A percentile compares a stretch with the other conserved stretches of the same genome.
phyloP scores from a whole-genome alignment of 495 filamentous ascomycete genomes.

The Podospora pseudocomata region DNA sequence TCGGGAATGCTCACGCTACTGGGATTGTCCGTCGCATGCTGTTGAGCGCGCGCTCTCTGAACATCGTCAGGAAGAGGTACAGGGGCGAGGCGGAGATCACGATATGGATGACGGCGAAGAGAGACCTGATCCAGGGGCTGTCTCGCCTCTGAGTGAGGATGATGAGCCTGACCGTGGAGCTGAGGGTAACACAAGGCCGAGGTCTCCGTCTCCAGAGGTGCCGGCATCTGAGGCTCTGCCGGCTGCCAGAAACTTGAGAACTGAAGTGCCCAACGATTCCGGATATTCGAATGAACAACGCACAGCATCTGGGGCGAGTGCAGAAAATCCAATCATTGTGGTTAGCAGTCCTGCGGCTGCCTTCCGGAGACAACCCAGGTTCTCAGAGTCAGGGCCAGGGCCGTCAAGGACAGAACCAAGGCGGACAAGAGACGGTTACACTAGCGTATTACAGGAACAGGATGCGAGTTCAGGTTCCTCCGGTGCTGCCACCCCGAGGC shows the following conservation, averaged over 20 bases:
- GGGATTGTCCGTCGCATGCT: constrained; percentile 43
- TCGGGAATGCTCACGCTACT: constrained; percentile 42
- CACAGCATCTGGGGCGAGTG: background rate
- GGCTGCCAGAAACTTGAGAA: too few relatives aligned
- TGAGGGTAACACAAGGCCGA: background rate
- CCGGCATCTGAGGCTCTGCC: background rate
- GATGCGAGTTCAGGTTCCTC: background rate
- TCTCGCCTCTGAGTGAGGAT: constrained; percentile 20
- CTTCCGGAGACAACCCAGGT: background rate
- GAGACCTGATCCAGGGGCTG: constrained; percentile 8
- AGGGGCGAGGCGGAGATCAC: constrained; percentile 8
- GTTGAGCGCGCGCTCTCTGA: constrained; percentile 30
- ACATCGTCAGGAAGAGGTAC: constrained; percentile 7
- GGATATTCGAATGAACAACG: background rate
- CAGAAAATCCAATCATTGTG: background rate
- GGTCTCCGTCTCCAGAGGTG: constrained; percentile 10
- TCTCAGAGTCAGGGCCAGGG: background rate
- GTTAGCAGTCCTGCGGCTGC: background rate
- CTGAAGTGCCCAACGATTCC: background rate
- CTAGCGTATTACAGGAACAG: background rate
- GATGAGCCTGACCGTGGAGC: constrained; percentile 4
- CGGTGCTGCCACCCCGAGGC: background rate
- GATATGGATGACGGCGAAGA: constrained; percentile 6
- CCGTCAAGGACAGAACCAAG: background rate
- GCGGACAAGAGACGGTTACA: background rate